Conservation (phyloP, 768 basidiomycete species). For the Termitomyces heimii region DNA sequence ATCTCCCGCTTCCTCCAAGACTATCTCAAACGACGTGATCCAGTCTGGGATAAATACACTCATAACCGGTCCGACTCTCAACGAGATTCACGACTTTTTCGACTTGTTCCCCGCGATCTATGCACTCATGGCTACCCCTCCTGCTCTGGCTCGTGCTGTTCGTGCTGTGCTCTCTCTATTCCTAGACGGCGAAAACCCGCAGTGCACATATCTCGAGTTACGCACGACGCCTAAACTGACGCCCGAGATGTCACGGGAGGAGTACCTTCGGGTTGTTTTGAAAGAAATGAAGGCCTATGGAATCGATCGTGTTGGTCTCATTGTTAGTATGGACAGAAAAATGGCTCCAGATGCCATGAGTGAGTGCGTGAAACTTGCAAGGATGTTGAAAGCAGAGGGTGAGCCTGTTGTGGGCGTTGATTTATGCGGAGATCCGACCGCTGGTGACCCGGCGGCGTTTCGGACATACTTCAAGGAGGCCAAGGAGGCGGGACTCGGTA, state of each 20-base stretch:
- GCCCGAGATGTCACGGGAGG: conserved; percentile 45
- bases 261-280: conserved; percentile 64
- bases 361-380: conserved; percentile 56
- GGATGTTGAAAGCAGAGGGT: conserved; percentile 46
- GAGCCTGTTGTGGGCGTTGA: conserved; percentile 72
- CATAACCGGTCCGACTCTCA: conserved; percentile 35
- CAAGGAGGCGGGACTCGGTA: conserved; percentile 52
- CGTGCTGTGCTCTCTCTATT: conserved; percentile 63
- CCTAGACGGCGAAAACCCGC: conserved; percentile 40
- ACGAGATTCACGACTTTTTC: conserved; percentile 70
- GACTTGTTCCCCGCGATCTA: conserved; percentile 74
- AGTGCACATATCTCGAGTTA: conserved; percentile 76
- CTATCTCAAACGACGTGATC: conserved; percentile 21
- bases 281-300: conserved; percentile 57
- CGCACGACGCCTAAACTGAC: conserved; percentile 72
- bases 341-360: conserved; percentile 47
- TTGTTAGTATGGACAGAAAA: conserved; percentile 71
- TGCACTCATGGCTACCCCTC: conserved; percentile 60
- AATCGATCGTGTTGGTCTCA: conserved; percentile 45
- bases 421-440: conserved; percentile 70
- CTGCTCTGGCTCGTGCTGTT: conserved; percentile 48
- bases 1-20: conserved; percentile 1
- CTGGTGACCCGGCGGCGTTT: conserved; percentile 51
- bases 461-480: conserved; percentile 46
- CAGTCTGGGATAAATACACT: conserved; percentile 30